These are phyloP conservation scores for Striga asiatica DNA, from an alignment of 257 asterid species.

Conservation along the genomic window DNA sequence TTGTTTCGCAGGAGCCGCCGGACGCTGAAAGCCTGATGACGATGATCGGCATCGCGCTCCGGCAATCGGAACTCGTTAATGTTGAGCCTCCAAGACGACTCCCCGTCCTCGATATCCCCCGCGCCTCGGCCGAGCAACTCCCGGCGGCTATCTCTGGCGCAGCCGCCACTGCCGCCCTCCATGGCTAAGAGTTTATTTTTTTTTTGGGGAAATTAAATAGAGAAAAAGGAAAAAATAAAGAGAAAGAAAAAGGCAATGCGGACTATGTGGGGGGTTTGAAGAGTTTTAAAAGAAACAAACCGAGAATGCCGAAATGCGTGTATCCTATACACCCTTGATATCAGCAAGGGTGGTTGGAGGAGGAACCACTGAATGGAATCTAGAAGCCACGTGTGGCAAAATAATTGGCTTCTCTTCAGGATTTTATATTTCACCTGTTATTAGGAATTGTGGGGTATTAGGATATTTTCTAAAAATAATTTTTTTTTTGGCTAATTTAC, in stretches of 20 bases:
- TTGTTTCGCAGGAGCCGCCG: constrained; percentile 37
- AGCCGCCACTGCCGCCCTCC: constrained; percentile 23
- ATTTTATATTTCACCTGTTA: no score
- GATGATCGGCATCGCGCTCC: constrained; percentile 31
- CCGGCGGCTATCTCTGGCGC: constrained; percentile 22
- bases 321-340: no score
- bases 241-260: neutral
- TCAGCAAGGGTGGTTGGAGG: no score
- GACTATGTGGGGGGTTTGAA: neutral
- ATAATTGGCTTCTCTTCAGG: no score
- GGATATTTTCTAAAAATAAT: no score
- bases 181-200: neutral
- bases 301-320: no score
- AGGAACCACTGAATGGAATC: no score
- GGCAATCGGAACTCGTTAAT: constrained; percentile 63
- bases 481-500: no score
- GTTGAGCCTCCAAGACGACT: constrained; percentile 53
- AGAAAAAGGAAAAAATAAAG: neutral
- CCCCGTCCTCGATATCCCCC: constrained; percentile 18
- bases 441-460: no score
- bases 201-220: neutral
- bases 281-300: no score
- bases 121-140: constrained; percentile 22
- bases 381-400: no score
- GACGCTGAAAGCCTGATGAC: constrained; percentile 21